Conservation (phyloP, 768 basidiomycete species). For the Gyrodon lividus region DNA sequence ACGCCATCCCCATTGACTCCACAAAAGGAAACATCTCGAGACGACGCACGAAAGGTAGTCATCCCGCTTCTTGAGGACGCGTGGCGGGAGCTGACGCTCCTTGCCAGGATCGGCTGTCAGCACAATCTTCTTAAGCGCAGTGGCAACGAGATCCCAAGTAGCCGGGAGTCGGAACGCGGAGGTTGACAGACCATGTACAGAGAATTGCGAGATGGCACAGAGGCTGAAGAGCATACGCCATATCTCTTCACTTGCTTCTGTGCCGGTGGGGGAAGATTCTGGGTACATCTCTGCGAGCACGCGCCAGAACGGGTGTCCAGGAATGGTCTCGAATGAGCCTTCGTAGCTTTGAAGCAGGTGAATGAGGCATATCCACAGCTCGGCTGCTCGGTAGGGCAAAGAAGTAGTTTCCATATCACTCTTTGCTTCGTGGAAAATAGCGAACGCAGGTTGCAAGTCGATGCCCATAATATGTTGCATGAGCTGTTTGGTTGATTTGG, state of each 20-base stretch:
- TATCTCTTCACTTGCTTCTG: slow-evolving; percentile 59
- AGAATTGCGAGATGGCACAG: slow-evolving; percentile 79
- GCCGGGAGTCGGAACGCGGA: slow-evolving; percentile 43
- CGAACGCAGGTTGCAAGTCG: slow-evolving; percentile 42
- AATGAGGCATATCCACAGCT: slow-evolving; percentile 75
- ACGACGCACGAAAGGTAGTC: slow-evolving; percentile 68
- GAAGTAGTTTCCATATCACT: slow-evolving; percentile 33
- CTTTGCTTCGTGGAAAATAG: slow-evolving; percentile 18
- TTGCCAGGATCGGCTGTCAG: slow-evolving; percentile 46
- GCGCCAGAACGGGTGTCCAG: slow-evolving; percentile 45
- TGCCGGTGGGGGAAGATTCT: slow-evolving; percentile 29
- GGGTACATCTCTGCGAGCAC: slow-evolving; percentile 38
- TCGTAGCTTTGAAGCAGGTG: slow-evolving; percentile 45
- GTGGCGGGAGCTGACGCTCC: slow-evolving; percentile 38
- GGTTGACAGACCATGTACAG: slow-evolving; percentile 46
- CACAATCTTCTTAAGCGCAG: slow-evolving; percentile 58
- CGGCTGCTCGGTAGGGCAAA: slow-evolving; percentile 46
- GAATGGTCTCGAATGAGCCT: slow-evolving; percentile 13
- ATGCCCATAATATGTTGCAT: slow-evolving; percentile 51
- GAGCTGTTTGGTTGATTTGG: slow-evolving; percentile 38
- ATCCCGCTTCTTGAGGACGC: slow-evolving; percentile 56
- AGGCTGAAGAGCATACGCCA: slow-evolving; percentile 72
- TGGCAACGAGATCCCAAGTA: slow-evolving; percentile 64
- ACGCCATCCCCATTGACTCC: slow-evolving; percentile 75
- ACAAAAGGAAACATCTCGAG: slow-evolving; percentile 71